Base-by-base conservation (phyloP, 2,329 filamentous ascomycete species). In the Neocucurbitaria cava region DNA sequence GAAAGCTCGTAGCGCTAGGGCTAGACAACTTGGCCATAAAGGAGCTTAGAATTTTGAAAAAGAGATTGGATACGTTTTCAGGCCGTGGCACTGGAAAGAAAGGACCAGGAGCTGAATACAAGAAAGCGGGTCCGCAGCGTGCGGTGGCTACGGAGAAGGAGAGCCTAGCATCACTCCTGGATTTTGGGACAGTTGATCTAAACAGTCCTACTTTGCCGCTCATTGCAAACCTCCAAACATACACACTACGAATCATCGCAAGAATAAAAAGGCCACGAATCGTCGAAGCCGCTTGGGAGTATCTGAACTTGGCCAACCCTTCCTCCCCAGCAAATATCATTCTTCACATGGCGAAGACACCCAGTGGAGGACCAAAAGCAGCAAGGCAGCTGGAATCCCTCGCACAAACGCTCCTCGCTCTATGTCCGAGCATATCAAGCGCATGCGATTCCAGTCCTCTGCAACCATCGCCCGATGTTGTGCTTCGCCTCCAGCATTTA, bases 11-110 rank as follows among this genome's bases (percentile, higher is more conserved):
- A 13, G 78, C 79, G 0, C 78, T 91, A 43, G 85, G 85, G 1
- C 73, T 92, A 46, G 84, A 89, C 41, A 84, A 87, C n/a, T 79
- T 88, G 52, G 89, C 90, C 0, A 74, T 86, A 38, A 90, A 87
- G 66, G 90, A 93, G 65, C 71, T 93, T 54, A 80, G 84, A 36
- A 77, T 87, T 10, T 71, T 93, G 60, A 92, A 90, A 71, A 81
- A 78, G 55, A 81, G 86, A 28, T 64, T 93, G 39, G 85, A 89
- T 21, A 51, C 17, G 18, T 65, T 66, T 40, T 47, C 74, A 18
- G 66, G 58, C 1, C 44, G 55, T 15, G 43, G 50, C n/a, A 46
- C 49, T 39, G 52, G 42, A 7, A 47, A 36, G 18, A 50, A 59
- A 23, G 42, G 50, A 38, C 2, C 44, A 10, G 10, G 5, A 11